Evolutionary conservation across 1,284 basidiomycete genomes (phyloP).

Genomic region (Cryptococcus jaspeensis): DNA sequence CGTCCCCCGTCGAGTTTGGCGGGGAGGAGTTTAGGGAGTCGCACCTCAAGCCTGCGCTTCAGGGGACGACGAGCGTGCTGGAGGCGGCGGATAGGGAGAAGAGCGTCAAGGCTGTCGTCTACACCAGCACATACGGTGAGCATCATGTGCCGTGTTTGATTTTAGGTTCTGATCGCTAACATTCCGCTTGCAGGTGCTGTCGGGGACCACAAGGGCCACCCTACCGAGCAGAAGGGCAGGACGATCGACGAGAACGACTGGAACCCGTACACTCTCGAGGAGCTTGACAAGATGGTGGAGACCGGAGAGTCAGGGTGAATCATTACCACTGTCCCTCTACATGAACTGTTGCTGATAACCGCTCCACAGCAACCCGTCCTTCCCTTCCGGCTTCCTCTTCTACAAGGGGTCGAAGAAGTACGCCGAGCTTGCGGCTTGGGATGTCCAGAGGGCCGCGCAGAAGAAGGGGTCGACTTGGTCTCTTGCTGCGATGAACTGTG

Average conservation of each 20-base stretch:
- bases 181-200: conserved; percentile 15
- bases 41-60: conserved; percentile 52
- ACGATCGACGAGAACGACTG: conserved; percentile 39
- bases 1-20: conserved; percentile 26
- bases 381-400: conserved; percentile 15
- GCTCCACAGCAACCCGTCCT: conserved; percentile 2
- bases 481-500: conserved; percentile 27
- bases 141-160: too few relatives aligned
- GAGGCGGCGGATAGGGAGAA: conserved; percentile 35
- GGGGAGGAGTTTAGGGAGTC: conserved; percentile 28
- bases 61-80: conserved; percentile 52
- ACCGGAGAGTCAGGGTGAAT: conserved; percentile 15
- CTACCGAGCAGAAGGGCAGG: conserved; percentile 15
- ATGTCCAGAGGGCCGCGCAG: conserved; percentile 18
- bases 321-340: not conserved
- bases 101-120: conserved; percentile 22
- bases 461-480: conserved; percentile 17
- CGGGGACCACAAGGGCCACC: conserved; percentile 24
- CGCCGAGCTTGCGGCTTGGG: conserved; percentile 35
- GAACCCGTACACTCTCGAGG: conserved; percentile 37
- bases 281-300: conserved; percentile 24
- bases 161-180: not conserved
- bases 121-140: conserved; percentile 24
- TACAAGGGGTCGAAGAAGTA: conserved; percentile 40
- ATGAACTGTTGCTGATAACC: not conserved